Conservation (phyloP, 179 eudicot genomes). For the Pouteria campechiana region DNA sequence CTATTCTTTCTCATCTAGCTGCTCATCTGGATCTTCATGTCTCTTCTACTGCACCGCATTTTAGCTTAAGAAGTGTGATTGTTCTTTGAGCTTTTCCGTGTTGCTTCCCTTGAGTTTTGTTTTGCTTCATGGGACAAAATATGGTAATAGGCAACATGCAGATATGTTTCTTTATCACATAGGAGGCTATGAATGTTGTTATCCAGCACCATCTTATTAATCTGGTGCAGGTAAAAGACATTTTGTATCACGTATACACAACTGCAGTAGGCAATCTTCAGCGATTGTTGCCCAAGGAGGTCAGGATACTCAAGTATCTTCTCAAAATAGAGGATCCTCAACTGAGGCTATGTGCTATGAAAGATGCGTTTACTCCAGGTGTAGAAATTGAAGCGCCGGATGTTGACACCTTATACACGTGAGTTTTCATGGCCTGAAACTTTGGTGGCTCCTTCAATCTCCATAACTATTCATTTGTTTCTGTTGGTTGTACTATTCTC, state of each 20-base stretch:
- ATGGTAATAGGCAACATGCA: too few relatives aligned
- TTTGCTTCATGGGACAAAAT: too few relatives aligned
- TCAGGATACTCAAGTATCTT: constrained; percentile 73
- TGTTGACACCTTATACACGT: constrained; percentile 74
- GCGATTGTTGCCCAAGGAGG: constrained; percentile 75
- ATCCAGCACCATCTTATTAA: neutral
- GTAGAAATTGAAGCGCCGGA: constrained; percentile 66
- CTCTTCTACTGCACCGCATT: too few relatives aligned
- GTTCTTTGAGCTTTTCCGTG: too few relatives aligned
- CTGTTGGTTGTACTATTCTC: neutral
- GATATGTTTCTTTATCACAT: too few relatives aligned
- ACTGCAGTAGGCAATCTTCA: constrained; percentile 67
- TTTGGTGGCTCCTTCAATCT: neutral
- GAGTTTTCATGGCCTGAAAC: constrained; percentile 9
- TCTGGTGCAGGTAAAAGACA: constrained; percentile 60
- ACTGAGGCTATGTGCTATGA: constrained; percentile 53
- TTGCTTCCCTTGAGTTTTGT: too few relatives aligned
- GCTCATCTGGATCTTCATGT: too few relatives aligned
- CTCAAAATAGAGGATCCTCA: constrained; percentile 79
- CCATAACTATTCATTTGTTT: neutral
- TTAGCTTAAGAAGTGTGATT: too few relatives aligned
- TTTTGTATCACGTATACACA: constrained; percentile 65
- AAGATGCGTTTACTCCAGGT: constrained; percentile 88
- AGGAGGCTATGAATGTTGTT: too few relatives aligned
- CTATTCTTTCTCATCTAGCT: too few relatives aligned